Conservation (phyloP, 176 grass and related monocot species). For the Raddia guianensis region DNA sequence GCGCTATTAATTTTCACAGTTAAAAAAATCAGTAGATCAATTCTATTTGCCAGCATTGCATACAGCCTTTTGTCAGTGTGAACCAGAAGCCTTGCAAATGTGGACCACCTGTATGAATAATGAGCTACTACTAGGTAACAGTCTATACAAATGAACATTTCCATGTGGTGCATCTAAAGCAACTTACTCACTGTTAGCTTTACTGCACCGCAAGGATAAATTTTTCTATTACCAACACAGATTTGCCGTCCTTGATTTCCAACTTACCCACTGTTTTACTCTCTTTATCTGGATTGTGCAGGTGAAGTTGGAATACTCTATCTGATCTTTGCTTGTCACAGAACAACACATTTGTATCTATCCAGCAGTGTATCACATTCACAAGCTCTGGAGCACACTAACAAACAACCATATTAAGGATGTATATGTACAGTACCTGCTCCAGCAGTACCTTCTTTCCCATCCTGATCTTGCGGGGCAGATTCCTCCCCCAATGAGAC, state of each 20-base stretch:
- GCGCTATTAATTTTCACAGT: constrained; percentile 15
- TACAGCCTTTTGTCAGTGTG: constrained; percentile 22
- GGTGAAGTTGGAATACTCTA: constrained; percentile 22
- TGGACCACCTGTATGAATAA: constrained; percentile 28
- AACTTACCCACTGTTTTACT: constrained; percentile 3
- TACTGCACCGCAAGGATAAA: constrained; percentile 23
- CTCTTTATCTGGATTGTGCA: background rate
- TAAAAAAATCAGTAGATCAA: background rate
- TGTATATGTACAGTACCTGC: constrained; percentile 32
- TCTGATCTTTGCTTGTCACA: background rate
- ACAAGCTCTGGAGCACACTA: constrained; percentile 14
- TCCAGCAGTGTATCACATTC: constrained; percentile 14
- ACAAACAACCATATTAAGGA: constrained; percentile 9
- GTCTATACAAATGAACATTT: constrained; percentile 8
- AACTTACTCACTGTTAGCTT: constrained; percentile 35
- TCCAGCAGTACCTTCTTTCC: background rate
- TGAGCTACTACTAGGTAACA: constrained; percentile 34
- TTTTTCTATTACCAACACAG: background rate
- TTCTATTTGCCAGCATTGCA: background rate
- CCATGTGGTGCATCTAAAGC: constrained; percentile 20
- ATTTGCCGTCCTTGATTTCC: background rate
- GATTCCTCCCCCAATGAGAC: constrained; percentile 17
- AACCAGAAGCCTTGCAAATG: constrained; percentile 23
- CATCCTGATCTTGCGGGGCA: background rate
- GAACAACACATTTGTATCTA: constrained; percentile 5